phyloP scores from a whole-genome alignment of 2,329 filamentous ascomycete species.

The Ceratocystis destructans region DNA sequence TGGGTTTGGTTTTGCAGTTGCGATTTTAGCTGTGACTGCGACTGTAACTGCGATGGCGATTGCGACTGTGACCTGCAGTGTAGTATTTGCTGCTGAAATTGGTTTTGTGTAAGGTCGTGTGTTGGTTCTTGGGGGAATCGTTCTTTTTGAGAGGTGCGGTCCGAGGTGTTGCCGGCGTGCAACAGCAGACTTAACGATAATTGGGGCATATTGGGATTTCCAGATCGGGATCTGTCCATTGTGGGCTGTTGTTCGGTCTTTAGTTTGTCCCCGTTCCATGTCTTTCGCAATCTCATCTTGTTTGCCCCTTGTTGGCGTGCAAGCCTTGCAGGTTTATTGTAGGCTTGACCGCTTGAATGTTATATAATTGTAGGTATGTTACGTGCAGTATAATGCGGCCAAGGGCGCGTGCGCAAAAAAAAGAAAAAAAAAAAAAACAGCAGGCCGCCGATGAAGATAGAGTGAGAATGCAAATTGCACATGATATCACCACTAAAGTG shows the following conservation, averaged over 20 bases:
- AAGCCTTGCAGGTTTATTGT: too few relatives aligned
- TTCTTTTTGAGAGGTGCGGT: background rate
- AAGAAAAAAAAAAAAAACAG: too few relatives aligned
- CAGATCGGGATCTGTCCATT: background rate
- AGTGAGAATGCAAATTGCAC: too few relatives aligned
- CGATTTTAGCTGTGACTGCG: background rate
- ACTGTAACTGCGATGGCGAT: too few relatives aligned
- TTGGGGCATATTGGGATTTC: background rate
- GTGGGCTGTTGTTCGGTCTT: background rate
- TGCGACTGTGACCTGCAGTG: too few relatives aligned
- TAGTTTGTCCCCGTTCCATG: background rate
- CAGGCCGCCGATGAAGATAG: too few relatives aligned
- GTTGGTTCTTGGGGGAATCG: background rate
- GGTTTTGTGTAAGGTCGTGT: background rate
- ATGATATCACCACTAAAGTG: too few relatives aligned
- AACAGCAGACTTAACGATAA: conserved; percentile 1
- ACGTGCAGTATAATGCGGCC: too few relatives aligned
- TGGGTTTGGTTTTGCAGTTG: background rate
- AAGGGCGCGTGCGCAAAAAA: too few relatives aligned
- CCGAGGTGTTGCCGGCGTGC: background rate
- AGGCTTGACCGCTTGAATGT: too few relatives aligned
- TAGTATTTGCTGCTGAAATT: background rate
- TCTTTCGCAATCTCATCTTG: background rate
- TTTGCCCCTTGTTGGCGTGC: background rate
- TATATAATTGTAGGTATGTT: background rate